phyloP scores from a whole-genome alignment of 2,329 filamentous ascomycete genomes.

The Tolypocladium guangdongense region DNA sequence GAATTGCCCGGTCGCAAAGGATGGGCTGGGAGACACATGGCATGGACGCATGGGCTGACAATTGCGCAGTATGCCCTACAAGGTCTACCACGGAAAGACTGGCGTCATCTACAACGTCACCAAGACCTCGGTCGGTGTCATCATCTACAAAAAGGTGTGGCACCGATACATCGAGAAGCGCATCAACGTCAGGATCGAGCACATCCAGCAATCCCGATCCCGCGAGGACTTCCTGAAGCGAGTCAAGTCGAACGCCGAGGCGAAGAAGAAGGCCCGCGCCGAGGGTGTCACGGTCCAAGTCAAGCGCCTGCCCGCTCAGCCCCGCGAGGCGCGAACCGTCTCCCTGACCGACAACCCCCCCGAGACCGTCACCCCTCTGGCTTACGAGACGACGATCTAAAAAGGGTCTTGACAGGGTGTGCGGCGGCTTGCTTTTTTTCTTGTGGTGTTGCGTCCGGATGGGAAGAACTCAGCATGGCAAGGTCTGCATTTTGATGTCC shows the following conservation, averaged over 20 bases:
- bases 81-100: conserved; percentile 99
- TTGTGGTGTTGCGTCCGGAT: conserved; percentile 32
- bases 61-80: conserved; percentile 78
- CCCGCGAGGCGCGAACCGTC: conserved; percentile 72
- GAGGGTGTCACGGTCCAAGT: conserved; percentile 80
- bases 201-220: conserved; percentile 88
- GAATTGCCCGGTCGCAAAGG: neutral
- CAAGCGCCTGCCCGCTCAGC: conserved; percentile 78
- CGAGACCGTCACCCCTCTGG: conserved; percentile 81
- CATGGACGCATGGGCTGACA: conserved; percentile 19
- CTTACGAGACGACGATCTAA: conserved; percentile 99
- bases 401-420: conserved; percentile 14
- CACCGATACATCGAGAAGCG: conserved; percentile 99
- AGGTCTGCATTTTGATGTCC: conserved; percentile 30
- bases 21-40: neutral
- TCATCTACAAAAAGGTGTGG: conserved; percentile 99
- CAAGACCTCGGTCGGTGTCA: conserved; percentile 94
- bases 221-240: conserved; percentile 93
- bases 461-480: conserved; percentile 33
- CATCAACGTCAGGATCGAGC: conserved; percentile 97
- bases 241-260: conserved; percentile 90
- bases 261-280: conserved; percentile 87
- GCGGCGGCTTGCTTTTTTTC: conserved; percentile 26
- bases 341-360: conserved; percentile 72
- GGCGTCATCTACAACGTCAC: conserved; percentile 98